Evolutionary conservation across 495 filamentous ascomycete species (phyloP), one percentile per base, ranked within the genome.

Genomic region (Aspergillus carlsbadensis): DNA sequence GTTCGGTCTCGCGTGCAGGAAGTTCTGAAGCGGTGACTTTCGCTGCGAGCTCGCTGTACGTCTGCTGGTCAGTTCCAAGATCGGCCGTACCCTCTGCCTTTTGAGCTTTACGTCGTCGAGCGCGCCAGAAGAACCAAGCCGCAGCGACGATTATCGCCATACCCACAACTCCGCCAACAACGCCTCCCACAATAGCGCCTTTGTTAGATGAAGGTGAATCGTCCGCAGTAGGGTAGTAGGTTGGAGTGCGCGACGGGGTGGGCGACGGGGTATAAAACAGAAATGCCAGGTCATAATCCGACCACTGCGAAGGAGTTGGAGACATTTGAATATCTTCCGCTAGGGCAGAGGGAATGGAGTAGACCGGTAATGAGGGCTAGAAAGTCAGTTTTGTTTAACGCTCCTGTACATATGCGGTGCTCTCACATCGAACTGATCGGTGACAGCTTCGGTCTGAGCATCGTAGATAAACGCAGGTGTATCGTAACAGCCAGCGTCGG

Each of bases 391-490:
- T 29, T 20, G 31, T 10, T 10, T 11, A 15, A 17, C 18, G 18
- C 17, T 41, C 7, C 17, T 6, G 1, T 29, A 10, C 44, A 8
- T 15, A 5, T n/a, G 10, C 3, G 21, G 1, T 31, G 15, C 6
- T n/a, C 61, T 40, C 42, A 63, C 61, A 47, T 64, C 45, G 17
- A 60, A 64, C 1, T 20, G 14, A 4, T 44, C 18, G n/a, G 36
- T 37, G 1, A 50, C 33, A 11, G 36, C 39, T 41, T 64, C 50
- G 0, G 61, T 60, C 17, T 60, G 48, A 0, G 61, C 57, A 20
- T 64, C 61, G 26, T 64, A 64, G 2, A 60, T 43, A 31, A 60
- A 64, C 5, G 54, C 61, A 0, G 61, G 61, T 33, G 49, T 50
- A 7, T 35, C 37, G 24, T 64, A 64, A 22, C 57, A 60, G 11